Base-by-base conservation (phyloP, 805 yeast species). In the Saccharomyces kudriavzevii region DNA sequence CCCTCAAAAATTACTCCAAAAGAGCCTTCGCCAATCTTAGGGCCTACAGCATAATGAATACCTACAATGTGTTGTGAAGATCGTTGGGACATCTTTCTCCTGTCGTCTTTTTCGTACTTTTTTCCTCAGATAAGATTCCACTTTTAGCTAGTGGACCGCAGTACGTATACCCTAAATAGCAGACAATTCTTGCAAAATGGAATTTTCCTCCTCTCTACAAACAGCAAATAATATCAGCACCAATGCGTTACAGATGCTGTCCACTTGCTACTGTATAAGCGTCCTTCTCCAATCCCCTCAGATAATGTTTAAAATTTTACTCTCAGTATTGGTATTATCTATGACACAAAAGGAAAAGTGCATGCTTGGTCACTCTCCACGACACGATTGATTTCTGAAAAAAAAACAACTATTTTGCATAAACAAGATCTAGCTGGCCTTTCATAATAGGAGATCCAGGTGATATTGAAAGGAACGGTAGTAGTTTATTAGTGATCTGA, bases 1-100 rank as follows among this genome's bases (percentile, higher is more conserved):
- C 95, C 95, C 71, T 87, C 90, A 68, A 87, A 87, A 51, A 87
- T 84, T 8, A 87, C 86, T 35, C 95, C 95, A 73, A 87, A 87
- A 0, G 94, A 86, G 2, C 95, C 95, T 66, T 87, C 94, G 40
- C 95, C 95, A 52, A 87, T 87, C 69, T 87, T 87, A 64, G 86
- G 85, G 9, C 92, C 94, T 54, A 86, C 81, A 59, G 84, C 85
- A 70, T 84, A 87, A 68, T 87, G 95, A 45, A 76, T 65, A 13
- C 80, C 80, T 29, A 76, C 77, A 17, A 75, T 73, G 52, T 74
- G 73, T 54, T 67, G 67, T 17, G 43, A 35, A 20, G 43, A 35
- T 17, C 43, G 24, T 35, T 35, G 43, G 24, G 43, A 35, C 43
- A 35, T 35, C 43, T 35, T 35, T 8, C 17, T 30, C 43, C 9